phyloP scores from a whole-genome alignment of 1,284 basidiomycete species.

The Macrocybe sp. region DNA sequence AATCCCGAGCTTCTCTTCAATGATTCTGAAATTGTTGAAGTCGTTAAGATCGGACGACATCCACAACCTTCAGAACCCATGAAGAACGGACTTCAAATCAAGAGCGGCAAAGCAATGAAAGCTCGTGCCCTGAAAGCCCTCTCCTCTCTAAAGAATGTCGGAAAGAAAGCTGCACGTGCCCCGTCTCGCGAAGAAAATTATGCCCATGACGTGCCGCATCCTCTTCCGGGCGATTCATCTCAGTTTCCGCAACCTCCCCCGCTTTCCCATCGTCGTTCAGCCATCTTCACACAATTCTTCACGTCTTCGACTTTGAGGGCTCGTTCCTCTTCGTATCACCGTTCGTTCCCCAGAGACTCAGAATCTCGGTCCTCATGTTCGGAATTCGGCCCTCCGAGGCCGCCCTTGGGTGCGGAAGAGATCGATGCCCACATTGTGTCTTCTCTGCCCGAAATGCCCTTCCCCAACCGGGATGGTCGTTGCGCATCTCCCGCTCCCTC shows the following conservation, averaged over 20 bases:
- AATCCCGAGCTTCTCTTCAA: conserved; percentile 18
- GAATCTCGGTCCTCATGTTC: conserved; percentile 7
- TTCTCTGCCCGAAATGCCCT: conserved; percentile 9
- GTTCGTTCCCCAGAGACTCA: conserved; percentile 5
- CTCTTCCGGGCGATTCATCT: conserved; percentile 9
- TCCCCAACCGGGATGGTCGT: conserved; percentile 18
- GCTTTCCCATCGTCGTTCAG: conserved; percentile 28
- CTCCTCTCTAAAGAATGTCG: conserved; percentile 53
- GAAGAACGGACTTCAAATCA: conserved; percentile 15
- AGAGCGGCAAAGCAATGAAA: conserved; percentile 49
- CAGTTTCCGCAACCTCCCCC: conserved; percentile 13
- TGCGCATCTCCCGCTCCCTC: conserved; percentile 30
- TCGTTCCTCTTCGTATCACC: conserved; percentile 21
- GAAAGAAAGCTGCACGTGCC: conserved; percentile 30
- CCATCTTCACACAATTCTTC: conserved; percentile 34
- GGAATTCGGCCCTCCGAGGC: conserved; percentile 7
- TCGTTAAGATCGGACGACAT: conserved; percentile 54
- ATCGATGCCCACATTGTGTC: neutral
- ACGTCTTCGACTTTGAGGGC: conserved; percentile 21
- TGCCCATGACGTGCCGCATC: conserved; percentile 19
- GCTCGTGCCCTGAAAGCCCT: conserved; percentile 57
- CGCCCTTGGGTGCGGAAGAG: neutral
- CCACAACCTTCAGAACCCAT: conserved; percentile 19
- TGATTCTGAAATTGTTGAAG: conserved; percentile 60
- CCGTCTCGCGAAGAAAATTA: conserved; percentile 32